Conservation (phyloP, 2,329 filamentous ascomycete species). For the Whalleya microplaca region DNA sequence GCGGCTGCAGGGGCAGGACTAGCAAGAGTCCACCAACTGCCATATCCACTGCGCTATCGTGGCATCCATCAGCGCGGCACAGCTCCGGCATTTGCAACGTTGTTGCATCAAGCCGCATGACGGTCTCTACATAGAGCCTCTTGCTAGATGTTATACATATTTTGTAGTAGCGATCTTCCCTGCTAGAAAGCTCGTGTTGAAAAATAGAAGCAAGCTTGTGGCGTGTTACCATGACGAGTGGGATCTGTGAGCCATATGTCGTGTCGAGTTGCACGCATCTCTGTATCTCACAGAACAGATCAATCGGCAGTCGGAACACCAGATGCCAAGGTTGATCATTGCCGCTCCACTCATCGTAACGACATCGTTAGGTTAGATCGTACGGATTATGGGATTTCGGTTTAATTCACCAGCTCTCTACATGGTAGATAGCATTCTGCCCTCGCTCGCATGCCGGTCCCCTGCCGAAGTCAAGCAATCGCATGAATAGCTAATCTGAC, state of each 20-base stretch:
- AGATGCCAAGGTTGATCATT: no score
- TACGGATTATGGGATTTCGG: no score
- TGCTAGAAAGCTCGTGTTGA: constrained; percentile 21
- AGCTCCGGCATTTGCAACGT: constrained; percentile 17
- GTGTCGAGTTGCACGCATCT: not conserved
- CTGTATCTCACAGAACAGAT: no score
- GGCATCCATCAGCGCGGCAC: constrained; percentile 12
- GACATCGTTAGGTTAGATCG: no score
- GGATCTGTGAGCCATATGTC: not conserved
- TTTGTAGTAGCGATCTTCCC: constrained; percentile 12
- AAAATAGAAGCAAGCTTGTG: constrained; percentile 17
- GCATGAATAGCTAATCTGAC: not conserved
- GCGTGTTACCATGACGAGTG: constrained; percentile 10
- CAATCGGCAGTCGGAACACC: no score
- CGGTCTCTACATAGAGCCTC: constrained; percentile 18
- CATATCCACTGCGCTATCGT: constrained; percentile 11
- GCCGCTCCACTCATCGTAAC: no score
- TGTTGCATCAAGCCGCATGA: constrained; percentile 23
- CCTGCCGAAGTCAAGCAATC: no score
- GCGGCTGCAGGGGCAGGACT: constrained; percentile 22
- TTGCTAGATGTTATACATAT: no score
- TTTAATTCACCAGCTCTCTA: no score
- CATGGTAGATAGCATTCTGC: no score
- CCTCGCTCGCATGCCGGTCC: no score
- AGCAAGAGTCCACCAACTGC: constrained; percentile 1